phyloP scores from a whole-genome alignment of 2,329 filamentous ascomycete genomes.

The Trichocomaceae sp. region DNA sequence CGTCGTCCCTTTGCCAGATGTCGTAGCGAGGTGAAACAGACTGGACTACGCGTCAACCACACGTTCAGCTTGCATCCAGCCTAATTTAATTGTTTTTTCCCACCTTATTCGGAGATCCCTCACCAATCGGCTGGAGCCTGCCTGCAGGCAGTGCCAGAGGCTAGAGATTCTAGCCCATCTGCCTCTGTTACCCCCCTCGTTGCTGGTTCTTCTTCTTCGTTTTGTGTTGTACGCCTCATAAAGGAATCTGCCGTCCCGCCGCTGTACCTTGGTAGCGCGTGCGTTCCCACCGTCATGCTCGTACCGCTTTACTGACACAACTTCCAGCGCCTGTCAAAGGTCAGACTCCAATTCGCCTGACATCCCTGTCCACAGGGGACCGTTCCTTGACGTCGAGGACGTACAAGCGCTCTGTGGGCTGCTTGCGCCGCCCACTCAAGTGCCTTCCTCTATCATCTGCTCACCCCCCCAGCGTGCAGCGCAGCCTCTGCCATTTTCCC shows the following conservation, averaged over 20 bases:
- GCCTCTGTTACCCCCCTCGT: neutral
- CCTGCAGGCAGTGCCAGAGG: neutral
- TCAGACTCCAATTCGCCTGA: conserved; percentile 10
- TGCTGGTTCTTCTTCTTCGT: conserved; percentile 1
- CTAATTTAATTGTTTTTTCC: conserved; percentile 10
- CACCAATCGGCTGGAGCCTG: conserved; percentile 7
- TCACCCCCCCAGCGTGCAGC: conserved; percentile 11
- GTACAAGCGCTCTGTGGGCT: conserved; percentile 12
- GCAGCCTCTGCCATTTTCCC: conserved; percentile 14
- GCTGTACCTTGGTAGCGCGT: conserved; percentile 8
- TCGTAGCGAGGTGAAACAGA: conserved; percentile 12
- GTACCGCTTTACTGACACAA: conserved; percentile 11
- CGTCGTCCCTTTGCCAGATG: neutral
- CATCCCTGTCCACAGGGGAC: conserved; percentile 12
- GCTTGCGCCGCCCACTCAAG: conserved; percentile 11
- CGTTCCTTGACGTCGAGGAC: conserved; percentile 13
- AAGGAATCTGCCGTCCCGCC: conserved; percentile 6
- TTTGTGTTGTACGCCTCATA: neutral
- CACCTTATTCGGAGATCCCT: conserved; percentile 8
- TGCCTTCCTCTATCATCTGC: conserved; percentile 10
- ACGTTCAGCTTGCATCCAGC: conserved; percentile 5
- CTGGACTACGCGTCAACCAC: conserved; percentile 13
- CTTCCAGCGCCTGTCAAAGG: conserved; percentile 8
- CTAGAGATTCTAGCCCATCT: neutral
- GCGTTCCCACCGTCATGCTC: conserved; percentile 7